Base-by-base conservation (phyloP, 768 basidiomycete species). In the Leccinum subtestaceum region DNA sequence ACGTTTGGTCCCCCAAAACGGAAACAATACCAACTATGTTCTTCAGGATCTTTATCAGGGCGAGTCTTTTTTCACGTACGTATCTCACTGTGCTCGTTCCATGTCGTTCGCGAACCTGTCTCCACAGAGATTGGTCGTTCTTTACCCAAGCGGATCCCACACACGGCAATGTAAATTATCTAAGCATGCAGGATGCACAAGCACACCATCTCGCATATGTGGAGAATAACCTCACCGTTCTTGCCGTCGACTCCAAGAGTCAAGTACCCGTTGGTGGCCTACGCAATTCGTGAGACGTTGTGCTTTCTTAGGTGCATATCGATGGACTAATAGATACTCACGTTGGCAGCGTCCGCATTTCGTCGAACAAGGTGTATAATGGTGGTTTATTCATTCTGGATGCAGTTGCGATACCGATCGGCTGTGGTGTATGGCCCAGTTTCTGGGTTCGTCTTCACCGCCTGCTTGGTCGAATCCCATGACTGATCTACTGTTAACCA, bases 361-460 rank as follows among this genome's bases (percentile, higher is more conserved):
- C 75, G 56, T 79, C 85, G 40, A 78, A 81, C 66, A 84, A 85
- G 66, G 69, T 66, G 6, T 91, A 84, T 68, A 81, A 70, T 50
- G 69, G 75, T 4, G 90, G 89, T 5, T 77, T 91, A 11, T 89
- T 92, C 76, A 84, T 92, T 64, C 78, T 89, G 27, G 89, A 91
- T 66, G 81, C 89, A 54, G 76, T 61, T 51, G 73, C 80, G 11
- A 88, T 89, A 85, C 89, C 89, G 9, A 78, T 81, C 46, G 90
- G 90, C 0, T 89, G 87, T 69, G 78, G 81, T 52, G 71, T 74
- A 17, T 83, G 82, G 80, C 86, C 73, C 75, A 86, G 86, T 73
- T 88, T 75, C 60, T 82, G 81, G 81, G 71, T 73, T 38, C 50
- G 71, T 65, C 76, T 7, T 50, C 34, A 3, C 9, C 12, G 9